Evolutionary conservation across 345 rosid species (phyloP).

Genomic region (Cochlearia excelsa): DNA sequence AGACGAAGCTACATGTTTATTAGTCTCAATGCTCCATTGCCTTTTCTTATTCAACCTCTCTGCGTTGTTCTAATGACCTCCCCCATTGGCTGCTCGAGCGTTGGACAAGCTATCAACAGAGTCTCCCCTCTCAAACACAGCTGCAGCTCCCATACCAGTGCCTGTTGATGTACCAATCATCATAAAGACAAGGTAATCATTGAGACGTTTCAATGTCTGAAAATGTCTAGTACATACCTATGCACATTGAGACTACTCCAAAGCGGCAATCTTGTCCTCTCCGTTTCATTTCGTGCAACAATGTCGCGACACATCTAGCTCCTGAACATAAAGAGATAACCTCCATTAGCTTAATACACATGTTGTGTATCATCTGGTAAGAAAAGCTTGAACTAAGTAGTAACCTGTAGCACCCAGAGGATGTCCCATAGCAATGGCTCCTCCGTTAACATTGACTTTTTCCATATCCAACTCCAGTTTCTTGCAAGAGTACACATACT

Average conservation of each 20-base stretch:
- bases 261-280: conserved; percentile 81
- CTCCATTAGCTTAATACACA: neutral
- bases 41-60: conserved; percentile 32
- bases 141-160: conserved; percentile 89
- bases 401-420: conserved; percentile 92
- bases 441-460: conserved; percentile 92
- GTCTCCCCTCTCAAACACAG: conserved; percentile 83
- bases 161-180: conserved; percentile 37
- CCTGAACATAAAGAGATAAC: conserved; percentile 43
- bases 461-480: conserved; percentile 66
- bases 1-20: conserved; percentile 12
- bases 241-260: conserved; percentile 96
- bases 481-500: conserved; percentile 74
- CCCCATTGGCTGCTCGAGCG: conserved; percentile 35
- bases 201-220: neutral
- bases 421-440: conserved; percentile 94
- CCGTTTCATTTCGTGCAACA: conserved; percentile 87
- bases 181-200: too few relatives aligned
- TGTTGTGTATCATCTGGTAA: neutral
- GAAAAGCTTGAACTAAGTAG: conserved; percentile 22
- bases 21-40: neutral
- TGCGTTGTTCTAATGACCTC: conserved; percentile 40
- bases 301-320: conserved; percentile 83
- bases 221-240: conserved; percentile 43
- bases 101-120: conserved; percentile 50